Percentiles rank a stretch among this genome's conserved stretches.
Evolutionary conservation across 495 filamentous ascomycete genomes (phyloP).

Genomic region (Penicillium angulare): DNA sequence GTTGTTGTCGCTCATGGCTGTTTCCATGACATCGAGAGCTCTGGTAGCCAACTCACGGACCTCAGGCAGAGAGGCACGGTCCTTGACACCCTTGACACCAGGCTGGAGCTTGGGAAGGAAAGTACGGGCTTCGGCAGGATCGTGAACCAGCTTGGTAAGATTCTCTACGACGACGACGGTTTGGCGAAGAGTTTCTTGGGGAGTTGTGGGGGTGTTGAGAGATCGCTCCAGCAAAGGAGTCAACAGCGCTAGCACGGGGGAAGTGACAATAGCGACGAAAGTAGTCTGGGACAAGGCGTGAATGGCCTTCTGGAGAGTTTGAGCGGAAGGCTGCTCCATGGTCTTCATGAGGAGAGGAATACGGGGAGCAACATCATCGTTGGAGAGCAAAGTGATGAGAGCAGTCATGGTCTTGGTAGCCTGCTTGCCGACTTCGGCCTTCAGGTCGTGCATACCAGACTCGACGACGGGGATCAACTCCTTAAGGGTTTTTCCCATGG

Average conservation of each 20-base stretch:
- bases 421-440: conserved; percentile 85
- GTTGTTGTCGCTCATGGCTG: conserved; percentile 78
- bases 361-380: conserved; percentile 92
- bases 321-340: conserved; percentile 91
- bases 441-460: conserved; percentile 93
- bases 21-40: conserved; percentile 83
- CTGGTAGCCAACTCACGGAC: conserved; percentile 86
- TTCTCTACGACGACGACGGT: conserved; percentile 99
- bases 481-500: conserved; percentile 90
- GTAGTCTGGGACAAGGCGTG: conserved; percentile 98
- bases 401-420: conserved; percentile 87
- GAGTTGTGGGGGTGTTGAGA: conserved; percentile 83
- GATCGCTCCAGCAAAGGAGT: conserved; percentile 93
- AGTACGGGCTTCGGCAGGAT: conserved; percentile 90
- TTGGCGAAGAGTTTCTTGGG: conserved; percentile 92
- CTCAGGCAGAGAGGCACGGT: conserved; percentile 88
- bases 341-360: conserved; percentile 92
- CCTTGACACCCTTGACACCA: conserved; percentile 84
- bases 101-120: conserved; percentile 96
- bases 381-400: conserved; percentile 85
- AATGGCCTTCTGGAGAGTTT: conserved; percentile 89
- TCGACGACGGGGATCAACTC: conserved; percentile 90
- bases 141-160: conserved; percentile 96
- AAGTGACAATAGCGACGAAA: conserved; percentile 95
- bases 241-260: conserved; percentile 95